A percentile compares a stretch with the other conserved stretches of the same genome.
Conservation (phyloP, 1,284 basidiomycete species). For the Wolfiporia cocos region DNA sequence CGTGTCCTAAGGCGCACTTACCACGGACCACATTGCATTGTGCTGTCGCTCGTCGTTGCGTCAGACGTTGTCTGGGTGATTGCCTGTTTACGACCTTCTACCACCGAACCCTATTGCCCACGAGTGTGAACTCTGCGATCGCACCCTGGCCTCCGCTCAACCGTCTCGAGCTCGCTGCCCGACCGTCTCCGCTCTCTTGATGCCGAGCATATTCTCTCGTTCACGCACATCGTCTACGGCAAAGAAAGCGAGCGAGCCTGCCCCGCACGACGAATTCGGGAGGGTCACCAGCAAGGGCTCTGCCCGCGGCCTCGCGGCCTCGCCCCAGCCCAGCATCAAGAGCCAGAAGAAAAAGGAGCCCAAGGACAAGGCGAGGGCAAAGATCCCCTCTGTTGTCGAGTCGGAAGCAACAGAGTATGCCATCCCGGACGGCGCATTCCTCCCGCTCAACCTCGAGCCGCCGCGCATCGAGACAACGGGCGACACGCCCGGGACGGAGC, state of each 20-base stretch:
- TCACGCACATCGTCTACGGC: constrained; percentile 46
- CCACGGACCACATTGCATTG: too few species aligned
- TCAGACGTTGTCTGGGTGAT: too few species aligned
- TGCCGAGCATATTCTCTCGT: constrained; percentile 55
- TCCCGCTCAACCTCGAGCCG: constrained; percentile 50
- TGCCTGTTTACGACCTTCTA: too few species aligned
- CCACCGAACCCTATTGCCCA: too few species aligned
- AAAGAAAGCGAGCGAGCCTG: constrained; percentile 27
- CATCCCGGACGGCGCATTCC: constrained; percentile 59
- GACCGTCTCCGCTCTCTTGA: constrained; percentile 28
- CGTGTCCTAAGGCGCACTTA: too few species aligned
- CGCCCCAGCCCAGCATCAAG: constrained; percentile 23
- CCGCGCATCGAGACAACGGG: constrained; percentile 28
- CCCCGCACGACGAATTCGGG: constrained; percentile 59
- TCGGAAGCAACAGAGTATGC: constrained; percentile 31
- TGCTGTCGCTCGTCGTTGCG: too few species aligned
- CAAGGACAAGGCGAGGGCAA: constrained; percentile 32
- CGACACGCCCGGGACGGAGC: constrained; percentile 22
- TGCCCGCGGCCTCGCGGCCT: constrained; percentile 24
- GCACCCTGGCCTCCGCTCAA: too few species aligned
- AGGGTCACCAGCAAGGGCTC: constrained; percentile 43
- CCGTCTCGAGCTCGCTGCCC: too few species aligned
- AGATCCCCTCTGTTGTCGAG: constrained; percentile 27
- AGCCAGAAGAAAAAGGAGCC: constrained; percentile 51
- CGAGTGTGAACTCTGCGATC: too few species aligned